phyloP scores from a whole-genome alignment of 2,329 filamentous ascomycete genomes.

The Pyrenophora tritici-repentis region DNA sequence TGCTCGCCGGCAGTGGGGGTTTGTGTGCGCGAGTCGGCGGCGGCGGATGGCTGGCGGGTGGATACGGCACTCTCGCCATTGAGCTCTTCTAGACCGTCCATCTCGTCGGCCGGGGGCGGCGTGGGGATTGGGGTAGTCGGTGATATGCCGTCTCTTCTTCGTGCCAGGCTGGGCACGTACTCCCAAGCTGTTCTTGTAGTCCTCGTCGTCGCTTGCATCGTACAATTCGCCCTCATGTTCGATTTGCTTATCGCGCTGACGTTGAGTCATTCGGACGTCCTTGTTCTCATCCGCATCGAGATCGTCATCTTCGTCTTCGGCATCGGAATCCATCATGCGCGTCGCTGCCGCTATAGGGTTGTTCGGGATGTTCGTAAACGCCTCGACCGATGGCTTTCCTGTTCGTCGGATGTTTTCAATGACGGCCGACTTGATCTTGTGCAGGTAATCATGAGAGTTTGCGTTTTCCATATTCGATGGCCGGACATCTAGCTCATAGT shows the following conservation, averaged over 20 bases:
- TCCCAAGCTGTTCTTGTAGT: conserved; percentile 74
- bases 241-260: conserved; percentile 79
- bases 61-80: conserved; percentile 41
- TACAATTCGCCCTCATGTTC: conserved; percentile 75
- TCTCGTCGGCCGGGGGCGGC: conserved; percentile 38
- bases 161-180: conserved; percentile 61
- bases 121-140: conserved; percentile 64
- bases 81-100: conserved; percentile 31
- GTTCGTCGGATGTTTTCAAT: conserved; percentile 70
- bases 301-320: conserved; percentile 66
- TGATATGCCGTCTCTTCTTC: conserved; percentile 61
- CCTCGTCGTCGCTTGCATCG: conserved; percentile 84
- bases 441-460: conserved; percentile 69
- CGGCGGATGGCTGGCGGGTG: conserved; percentile 36
- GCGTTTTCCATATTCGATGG: conserved; percentile 76
- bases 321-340: conserved; percentile 66
- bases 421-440: conserved; percentile 69
- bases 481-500: conserved; percentile 71
- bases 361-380: conserved; percentile 61
- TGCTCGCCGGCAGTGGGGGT: conserved; percentile 34
- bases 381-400: conserved; percentile 59
- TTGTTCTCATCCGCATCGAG: conserved; percentile 85
- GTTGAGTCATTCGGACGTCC: conserved; percentile 80
- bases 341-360: conserved; percentile 52
- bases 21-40: conserved; percentile 30